Percentiles rank a stretch among this genome's conserved stretches.
Evolutionary conservation across 768 basidiomycete species (phyloP).

Genomic region (Flagelloscypha sp.): DNA sequence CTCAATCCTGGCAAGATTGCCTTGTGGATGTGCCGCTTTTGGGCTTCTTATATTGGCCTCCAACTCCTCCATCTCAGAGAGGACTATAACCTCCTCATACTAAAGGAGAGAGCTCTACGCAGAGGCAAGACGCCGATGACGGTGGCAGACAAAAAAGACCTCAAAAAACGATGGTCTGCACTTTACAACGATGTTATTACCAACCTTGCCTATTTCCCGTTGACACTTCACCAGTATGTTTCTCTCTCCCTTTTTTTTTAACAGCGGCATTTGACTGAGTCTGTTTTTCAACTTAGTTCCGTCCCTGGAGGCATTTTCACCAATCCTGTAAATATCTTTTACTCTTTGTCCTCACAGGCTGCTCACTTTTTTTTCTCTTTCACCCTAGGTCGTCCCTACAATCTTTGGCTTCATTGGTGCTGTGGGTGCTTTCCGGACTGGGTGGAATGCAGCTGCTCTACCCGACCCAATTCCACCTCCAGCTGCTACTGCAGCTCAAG

Average conservation of each 20-base stretch:
- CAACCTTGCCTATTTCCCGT: slow-evolving; percentile 71
- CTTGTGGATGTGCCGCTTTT: slow-evolving; percentile 73
- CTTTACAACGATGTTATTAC: slow-evolving; percentile 65
- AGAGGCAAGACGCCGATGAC: slow-evolving; percentile 45
- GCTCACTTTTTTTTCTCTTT: slow-evolving; percentile 17
- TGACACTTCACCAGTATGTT: slow-evolving; percentile 79
- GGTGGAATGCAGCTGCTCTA: slow-evolving; percentile 63
- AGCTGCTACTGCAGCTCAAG: too few relatives aligned
- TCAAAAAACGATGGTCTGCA: slow-evolving; percentile 53
- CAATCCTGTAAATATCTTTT: neutral
- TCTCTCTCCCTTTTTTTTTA: slow-evolving; percentile 2
- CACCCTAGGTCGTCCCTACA: slow-evolving; percentile 27
- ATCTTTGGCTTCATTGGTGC: slow-evolving; percentile 41
- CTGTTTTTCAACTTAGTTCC: slow-evolving; percentile 35
- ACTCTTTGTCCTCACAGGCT: neutral
- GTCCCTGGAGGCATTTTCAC: too few relatives aligned
- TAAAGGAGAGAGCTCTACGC: slow-evolving; percentile 45
- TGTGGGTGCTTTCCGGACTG: slow-evolving; percentile 53
- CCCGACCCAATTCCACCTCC: slow-evolving; percentile 20
- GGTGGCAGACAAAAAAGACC: slow-evolving; percentile 45
- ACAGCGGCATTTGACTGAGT: slow-evolving; percentile 18
- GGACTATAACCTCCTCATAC: slow-evolving; percentile 51
- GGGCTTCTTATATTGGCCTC: slow-evolving; percentile 71
- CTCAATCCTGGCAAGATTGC: slow-evolving; percentile 42
- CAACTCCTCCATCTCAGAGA: slow-evolving; percentile 69